phyloP scores from a whole-genome alignment of 179 eudicot species.

The Patellifolia procumbens region DNA sequence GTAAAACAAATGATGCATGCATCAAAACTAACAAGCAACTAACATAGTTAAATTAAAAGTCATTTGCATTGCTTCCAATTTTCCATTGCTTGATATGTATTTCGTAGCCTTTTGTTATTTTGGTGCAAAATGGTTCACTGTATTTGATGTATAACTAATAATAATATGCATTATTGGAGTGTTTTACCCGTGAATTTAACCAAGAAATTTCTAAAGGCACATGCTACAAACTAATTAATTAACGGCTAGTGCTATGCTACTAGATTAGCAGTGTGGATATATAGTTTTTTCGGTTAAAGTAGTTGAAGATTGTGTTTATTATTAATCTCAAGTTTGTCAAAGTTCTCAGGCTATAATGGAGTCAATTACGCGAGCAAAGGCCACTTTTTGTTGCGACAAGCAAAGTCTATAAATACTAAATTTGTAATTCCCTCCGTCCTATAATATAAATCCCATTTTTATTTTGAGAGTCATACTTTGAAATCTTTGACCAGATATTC shows the following conservation, averaged over 20 bases:
- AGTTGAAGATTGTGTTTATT: background rate
- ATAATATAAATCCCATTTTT: no score
- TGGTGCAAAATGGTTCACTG: background rate
- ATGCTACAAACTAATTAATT: conserved; percentile 1
- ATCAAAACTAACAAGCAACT: conserved; percentile 4
- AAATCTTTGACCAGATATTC: no score
- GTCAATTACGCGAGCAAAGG: background rate
- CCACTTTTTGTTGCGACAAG: background rate
- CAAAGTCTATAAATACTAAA: background rate
- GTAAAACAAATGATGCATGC: background rate
- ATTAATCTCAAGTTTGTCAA: background rate
- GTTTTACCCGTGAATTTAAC: no score
- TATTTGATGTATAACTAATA: background rate
- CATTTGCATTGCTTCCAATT: background rate
- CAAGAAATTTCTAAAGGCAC: no score
- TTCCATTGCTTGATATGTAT: background rate
- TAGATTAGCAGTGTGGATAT: background rate
- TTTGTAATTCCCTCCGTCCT: no score
- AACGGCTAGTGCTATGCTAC: background rate
- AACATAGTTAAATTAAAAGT: background rate
- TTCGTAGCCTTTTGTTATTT: background rate
- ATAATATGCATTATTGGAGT: no score
- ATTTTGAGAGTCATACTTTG: no score
- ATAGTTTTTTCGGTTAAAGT: background rate
- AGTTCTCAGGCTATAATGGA: background rate